Percentiles rank a stretch among this genome's conserved stretches.
Evolutionary conservation across 2,329 filamentous ascomycete species (phyloP).

Genomic region (Lecanosticta acicola): DNA sequence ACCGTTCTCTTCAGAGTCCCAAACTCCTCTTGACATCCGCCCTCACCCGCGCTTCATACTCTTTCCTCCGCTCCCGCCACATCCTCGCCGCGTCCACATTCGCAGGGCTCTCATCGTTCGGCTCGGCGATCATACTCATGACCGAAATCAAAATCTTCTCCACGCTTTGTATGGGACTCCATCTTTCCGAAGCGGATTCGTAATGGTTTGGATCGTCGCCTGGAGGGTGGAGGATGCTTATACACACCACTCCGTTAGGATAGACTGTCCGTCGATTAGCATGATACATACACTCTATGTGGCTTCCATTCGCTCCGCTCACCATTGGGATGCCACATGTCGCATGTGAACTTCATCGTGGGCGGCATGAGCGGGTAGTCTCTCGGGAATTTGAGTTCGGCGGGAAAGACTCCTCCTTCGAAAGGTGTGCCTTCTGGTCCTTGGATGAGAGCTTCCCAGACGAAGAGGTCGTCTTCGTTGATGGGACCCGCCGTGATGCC

Average conservation of each 20-base stretch:
- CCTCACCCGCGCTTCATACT: constrained; percentile 82
- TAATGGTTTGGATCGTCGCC: constrained; percentile 98
- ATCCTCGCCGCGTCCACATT: constrained; percentile 95
- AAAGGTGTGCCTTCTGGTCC: constrained; percentile 94
- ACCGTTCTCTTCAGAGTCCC: constrained; percentile 54
- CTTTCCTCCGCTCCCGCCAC: constrained; percentile 77
- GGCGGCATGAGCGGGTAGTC: constrained; percentile 97
- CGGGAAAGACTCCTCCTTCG: constrained; percentile 91
- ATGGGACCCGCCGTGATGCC: constrained; percentile 94
- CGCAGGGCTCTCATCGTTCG: constrained; percentile 92
- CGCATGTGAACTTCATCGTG: constrained; percentile 89
- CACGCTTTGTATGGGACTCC: constrained; percentile 94
- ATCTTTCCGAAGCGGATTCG: constrained; percentile 90
- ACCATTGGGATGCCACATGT: constrained; percentile 98
- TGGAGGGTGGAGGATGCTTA: constrained; percentile 94
- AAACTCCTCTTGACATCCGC: constrained; percentile 74
- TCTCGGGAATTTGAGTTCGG: constrained; percentile 87
- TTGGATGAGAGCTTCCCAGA: constrained; percentile 95
- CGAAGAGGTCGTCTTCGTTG: constrained; percentile 87
- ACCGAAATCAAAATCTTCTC: constrained; percentile 96
- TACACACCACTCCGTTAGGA: constrained; percentile 85
- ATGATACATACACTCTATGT: neutral
- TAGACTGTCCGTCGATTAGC: constrained; percentile 59
- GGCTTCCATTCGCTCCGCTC: neutral
- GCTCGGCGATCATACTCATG: constrained; percentile 97